Percentiles rank a stretch among this genome's conserved stretches.
These are phyloP conservation scores for Suillus subaureus DNA, from an alignment of 768 basidiomycete genomes.

Conservation along the genomic window DNA sequence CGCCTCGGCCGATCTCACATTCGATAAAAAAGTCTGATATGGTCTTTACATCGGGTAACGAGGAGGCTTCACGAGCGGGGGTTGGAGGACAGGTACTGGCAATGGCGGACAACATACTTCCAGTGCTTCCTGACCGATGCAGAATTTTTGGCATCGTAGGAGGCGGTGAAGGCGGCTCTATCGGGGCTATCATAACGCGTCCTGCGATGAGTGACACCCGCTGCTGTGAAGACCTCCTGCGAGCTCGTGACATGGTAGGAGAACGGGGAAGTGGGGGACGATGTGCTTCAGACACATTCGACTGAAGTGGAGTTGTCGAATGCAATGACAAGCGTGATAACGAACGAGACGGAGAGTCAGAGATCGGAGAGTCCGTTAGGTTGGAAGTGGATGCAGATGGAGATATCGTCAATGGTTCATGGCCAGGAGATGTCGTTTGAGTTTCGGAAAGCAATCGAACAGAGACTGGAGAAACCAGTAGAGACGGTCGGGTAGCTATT, in stretches of 20 bases:
- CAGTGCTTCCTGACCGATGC: conserved; percentile 62
- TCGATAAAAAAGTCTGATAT: conserved; percentile 88
- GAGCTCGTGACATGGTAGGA: conserved; percentile 62
- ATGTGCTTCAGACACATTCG: conserved; percentile 21
- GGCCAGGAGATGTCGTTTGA: conserved; percentile 23
- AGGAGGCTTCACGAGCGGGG: conserved; percentile 39
- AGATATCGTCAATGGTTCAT: conserved; percentile 31
- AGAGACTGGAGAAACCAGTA: conserved; percentile 19
- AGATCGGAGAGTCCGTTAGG: conserved; percentile 32
- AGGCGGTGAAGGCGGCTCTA: conserved; percentile 72
- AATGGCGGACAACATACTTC: conserved; percentile 62
- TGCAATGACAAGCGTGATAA: conserved; percentile 6
- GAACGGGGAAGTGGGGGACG: conserved; percentile 44
- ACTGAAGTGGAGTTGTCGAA: conserved; percentile 20
- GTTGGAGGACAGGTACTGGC: conserved; percentile 66
- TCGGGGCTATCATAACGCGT: conserved; percentile 74
- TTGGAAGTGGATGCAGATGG: conserved; percentile 30
- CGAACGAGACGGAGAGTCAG: conserved; percentile 30
- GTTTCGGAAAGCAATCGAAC: conserved; percentile 28
- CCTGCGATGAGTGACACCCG: conserved; percentile 84
- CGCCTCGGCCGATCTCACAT: conserved; percentile 89
- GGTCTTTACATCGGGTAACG: conserved; percentile 58
- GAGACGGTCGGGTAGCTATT: conserved; percentile 15
- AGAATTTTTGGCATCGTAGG: conserved; percentile 63
- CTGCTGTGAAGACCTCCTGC: conserved; percentile 81